A percentile compares a stretch with the other conserved stretches of the same genome.
Conservation (phyloP, 192 early-diverging fungal species). For the Allomyces javanicus region DNA sequence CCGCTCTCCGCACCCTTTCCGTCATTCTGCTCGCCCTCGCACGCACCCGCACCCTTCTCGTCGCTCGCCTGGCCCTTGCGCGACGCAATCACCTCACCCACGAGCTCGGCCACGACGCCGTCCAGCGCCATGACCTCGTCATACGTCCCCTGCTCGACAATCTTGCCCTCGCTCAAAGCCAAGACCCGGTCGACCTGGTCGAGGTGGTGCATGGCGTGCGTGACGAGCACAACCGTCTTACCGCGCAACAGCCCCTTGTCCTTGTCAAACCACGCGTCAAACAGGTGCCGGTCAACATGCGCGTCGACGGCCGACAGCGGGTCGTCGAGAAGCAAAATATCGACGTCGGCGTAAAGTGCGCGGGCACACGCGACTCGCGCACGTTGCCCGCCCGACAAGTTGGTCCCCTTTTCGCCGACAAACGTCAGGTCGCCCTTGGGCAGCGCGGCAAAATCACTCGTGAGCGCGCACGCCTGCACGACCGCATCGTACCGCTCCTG, state of each 20-base stretch:
- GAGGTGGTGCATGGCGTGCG: conserved; percentile 33
- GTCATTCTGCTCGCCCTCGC: too few relatives aligned
- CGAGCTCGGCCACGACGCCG: conserved; percentile 10
- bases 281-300: conserved; percentile 38
- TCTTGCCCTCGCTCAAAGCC: conserved; percentile 22
- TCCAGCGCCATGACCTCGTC: background rate
- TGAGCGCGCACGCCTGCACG: conserved; percentile 32
- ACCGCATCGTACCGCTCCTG: conserved; percentile 29
- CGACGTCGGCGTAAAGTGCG: conserved; percentile 38
- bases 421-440: conserved; percentile 29
- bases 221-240: conserved; percentile 34
- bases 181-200: conserved; percentile 19
- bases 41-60: too few relatives aligned
- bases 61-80: too few relatives aligned
- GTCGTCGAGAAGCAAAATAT: conserved; percentile 49
- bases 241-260: conserved; percentile 20
- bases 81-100: conserved; percentile 17
- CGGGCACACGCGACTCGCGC: conserved; percentile 45
- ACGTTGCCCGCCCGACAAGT: conserved; percentile 38
- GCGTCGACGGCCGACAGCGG: conserved; percentile 50
- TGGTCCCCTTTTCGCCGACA: conserved; percentile 47
- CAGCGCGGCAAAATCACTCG: conserved; percentile 32
- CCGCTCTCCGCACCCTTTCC: too few relatives aligned
- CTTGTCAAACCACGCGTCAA: conserved; percentile 28
- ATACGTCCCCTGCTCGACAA: conserved; percentile 4